Conservation (phyloP, 139 green algal genomes). For the Picochlorum costavermella region DNA sequence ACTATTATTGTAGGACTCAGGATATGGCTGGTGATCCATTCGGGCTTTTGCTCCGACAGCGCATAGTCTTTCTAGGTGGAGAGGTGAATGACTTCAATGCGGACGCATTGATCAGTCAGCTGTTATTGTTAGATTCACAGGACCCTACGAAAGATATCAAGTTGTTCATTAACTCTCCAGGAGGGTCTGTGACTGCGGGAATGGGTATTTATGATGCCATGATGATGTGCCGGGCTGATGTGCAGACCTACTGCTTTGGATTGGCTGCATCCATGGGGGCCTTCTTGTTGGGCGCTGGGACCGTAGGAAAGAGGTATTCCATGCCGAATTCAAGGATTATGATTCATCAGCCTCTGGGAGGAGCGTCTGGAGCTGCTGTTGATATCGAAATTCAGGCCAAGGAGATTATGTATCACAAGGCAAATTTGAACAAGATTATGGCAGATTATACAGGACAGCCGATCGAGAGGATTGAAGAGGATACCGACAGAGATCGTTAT, state of each 20-base stretch:
- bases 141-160: slow-evolving; percentile 97
- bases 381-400: slow-evolving; percentile 90
- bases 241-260: slow-evolving; percentile 94
- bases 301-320: slow-evolving; percentile 84
- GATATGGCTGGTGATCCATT: slow-evolving; percentile 89
- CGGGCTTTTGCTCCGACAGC: slow-evolving; percentile 82
- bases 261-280: slow-evolving; percentile 98
- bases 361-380: slow-evolving; percentile 81
- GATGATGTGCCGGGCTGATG: slow-evolving; percentile 52
- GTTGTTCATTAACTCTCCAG: slow-evolving; percentile 99
- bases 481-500: slow-evolving; percentile 96
- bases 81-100: slow-evolving; percentile 94
- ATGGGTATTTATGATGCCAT: slow-evolving; percentile 99
- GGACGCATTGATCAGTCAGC: slow-evolving; percentile 91
- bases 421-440: slow-evolving; percentile 97
- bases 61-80: slow-evolving; percentile 93
- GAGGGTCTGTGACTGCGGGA: slow-evolving; percentile 93
- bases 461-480: slow-evolving; percentile 83
- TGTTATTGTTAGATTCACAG: slow-evolving; percentile 92
- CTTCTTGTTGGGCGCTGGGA: slow-evolving; percentile 89
- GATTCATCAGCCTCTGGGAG: slow-evolving; percentile 99
- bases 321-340: slow-evolving; percentile 99
- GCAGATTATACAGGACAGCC: slow-evolving; percentile 76
- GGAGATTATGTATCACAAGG: slow-evolving; percentile 99
- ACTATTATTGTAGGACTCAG: slow-evolving; percentile 37